These are phyloP conservation scores for Cryomyces antarcticus DNA, from an alignment of 495 filamentous ascomycete species.

Conservation along the genomic window DNA sequence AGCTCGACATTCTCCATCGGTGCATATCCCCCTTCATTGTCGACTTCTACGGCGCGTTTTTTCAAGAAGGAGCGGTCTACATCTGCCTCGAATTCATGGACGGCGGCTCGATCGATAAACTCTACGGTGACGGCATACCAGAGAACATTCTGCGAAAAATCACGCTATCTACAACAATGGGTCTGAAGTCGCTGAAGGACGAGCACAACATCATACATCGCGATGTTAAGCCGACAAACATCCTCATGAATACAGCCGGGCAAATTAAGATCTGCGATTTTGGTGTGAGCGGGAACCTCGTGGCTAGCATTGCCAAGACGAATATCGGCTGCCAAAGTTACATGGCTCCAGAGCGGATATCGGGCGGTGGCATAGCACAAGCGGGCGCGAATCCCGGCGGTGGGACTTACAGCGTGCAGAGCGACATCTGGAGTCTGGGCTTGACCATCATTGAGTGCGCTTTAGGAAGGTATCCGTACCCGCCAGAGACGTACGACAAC, in stretches of 20 bases:
- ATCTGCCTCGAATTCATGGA: conserved; percentile 99
- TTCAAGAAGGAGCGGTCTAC: conserved; percentile 96
- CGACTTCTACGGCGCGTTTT: conserved; percentile 97
- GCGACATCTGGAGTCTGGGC: conserved; percentile 93
- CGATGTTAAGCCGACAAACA: conserved; percentile 97
- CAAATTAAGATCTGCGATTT: conserved; percentile 99
- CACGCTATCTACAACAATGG: conserved; percentile 74
- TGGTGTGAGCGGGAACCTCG: conserved; percentile 88
- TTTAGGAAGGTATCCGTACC: conserved; percentile 88
- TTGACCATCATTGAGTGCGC: conserved; percentile 93
- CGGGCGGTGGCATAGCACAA: conserved; percentile 62
- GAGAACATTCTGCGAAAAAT: conserved; percentile 82
- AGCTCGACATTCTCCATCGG: conserved; percentile 87
- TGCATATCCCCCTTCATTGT: conserved; percentile 92
- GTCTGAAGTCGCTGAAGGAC: conserved; percentile 83
- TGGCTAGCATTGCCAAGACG: conserved; percentile 93
- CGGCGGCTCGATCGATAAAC: conserved; percentile 92
- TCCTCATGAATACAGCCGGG: conserved; percentile 71
- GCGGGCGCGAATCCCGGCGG: conserved; percentile 44
- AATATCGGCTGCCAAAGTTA: conserved; percentile 99
- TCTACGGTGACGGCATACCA: conserved; percentile 85
- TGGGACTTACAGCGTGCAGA: conserved; percentile 93
- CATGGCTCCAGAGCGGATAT: conserved; percentile 95
- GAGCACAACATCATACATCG: conserved; percentile 99
- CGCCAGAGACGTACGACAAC: conserved; percentile 93